phyloP scores from a whole-genome alignment of 352 stramenopile genomes.

The Hyphochytrium catenoides region DNA sequence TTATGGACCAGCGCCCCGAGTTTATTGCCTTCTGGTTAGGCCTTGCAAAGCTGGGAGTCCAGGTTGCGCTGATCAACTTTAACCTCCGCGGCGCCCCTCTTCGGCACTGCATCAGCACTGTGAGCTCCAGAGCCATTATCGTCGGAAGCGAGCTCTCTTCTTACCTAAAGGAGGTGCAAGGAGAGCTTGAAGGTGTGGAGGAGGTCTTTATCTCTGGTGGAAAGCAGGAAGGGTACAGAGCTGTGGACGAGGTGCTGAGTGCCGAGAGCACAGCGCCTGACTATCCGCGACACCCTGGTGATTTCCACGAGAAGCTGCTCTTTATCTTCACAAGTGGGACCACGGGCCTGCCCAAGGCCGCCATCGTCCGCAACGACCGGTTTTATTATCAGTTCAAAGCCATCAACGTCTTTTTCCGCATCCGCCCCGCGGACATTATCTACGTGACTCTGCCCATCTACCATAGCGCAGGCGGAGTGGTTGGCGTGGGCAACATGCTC shows the following conservation, averaged over 20 bases:
- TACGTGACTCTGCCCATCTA: conserved; percentile 58
- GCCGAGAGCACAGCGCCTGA: too few species aligned
- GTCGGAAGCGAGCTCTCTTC: not conserved
- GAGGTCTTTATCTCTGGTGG: too few species aligned
- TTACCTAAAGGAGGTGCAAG: too few species aligned
- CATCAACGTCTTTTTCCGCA: too few species aligned
- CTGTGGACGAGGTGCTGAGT: too few species aligned
- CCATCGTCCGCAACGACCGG: too few species aligned
- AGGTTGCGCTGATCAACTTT: conserved; percentile 59
- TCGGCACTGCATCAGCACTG: conserved; percentile 31
- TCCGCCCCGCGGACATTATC: conserved; percentile 25
- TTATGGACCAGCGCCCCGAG: conserved; percentile 62
- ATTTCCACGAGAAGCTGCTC: too few species aligned
- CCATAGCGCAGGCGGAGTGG: conserved; percentile 46
- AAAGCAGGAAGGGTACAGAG: too few species aligned
- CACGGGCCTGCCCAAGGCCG: too few species aligned
- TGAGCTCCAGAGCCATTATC: not conserved
- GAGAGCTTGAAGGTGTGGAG: too few species aligned
- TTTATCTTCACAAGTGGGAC: conserved; percentile 65
- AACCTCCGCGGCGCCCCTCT: conserved; percentile 28
- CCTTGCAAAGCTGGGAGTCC: conserved; percentile 47
- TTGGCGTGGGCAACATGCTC: conserved; percentile 52
- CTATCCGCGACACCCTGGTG: too few species aligned
- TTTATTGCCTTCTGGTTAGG: conserved; percentile 55
- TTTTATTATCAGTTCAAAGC: too few species aligned